Evolutionary conservation across 139 green algal species (phyloP), one percentile per base, ranked within the genome.

Genomic region (Picochlorum sp.): DNA sequence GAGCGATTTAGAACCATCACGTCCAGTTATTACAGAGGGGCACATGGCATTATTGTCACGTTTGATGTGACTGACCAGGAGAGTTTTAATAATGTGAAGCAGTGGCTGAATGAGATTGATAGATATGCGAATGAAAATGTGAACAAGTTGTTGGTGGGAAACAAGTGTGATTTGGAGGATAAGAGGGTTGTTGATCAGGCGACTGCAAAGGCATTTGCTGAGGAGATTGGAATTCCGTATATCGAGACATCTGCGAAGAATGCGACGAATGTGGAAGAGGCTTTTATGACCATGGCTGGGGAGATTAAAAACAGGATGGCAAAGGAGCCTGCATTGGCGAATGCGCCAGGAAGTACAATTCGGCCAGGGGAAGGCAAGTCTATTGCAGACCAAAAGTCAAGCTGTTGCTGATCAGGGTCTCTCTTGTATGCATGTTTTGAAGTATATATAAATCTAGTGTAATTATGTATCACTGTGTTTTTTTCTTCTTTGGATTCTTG

Each of bases 101-200:
- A 96, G 75, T 99, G 94, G 94, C 77, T 99, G n/a, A 95, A 95
- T 59, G 94, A 99, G 78, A 99, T 99, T 64, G 94, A 99, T 74
- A 75, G 90, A 30, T 99, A 99, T 56, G 94, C 94, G n/a, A 97
- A 92, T 68, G 94, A 98, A 82, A 96, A 93, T 66, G 94, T 99
- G 15, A 98, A 98, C 90, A 99, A 99, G 81, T 82, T 99, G 60
- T 84, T 99, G 23, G 94, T 99, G 30, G 94, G 94, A 52, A 99
- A 99, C 85, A 99, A 99, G 85, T 87, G 76, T 69, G 94, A 99
- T 63, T 76, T 99, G 32, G 94, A 85, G 26, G 74, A 75, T 50
- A 98, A 98, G 82, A 95, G 95, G 71, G 94, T 94, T 23, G 92
- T 98, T 49, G 92, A 98, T 69, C 91, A 88, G 60, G 70, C 86